Evolutionary conservation across 164 flowering plant genomes (phyloP), one percentile per base, ranked within the genome.

Genomic region (Nelumbo lutea): DNA sequence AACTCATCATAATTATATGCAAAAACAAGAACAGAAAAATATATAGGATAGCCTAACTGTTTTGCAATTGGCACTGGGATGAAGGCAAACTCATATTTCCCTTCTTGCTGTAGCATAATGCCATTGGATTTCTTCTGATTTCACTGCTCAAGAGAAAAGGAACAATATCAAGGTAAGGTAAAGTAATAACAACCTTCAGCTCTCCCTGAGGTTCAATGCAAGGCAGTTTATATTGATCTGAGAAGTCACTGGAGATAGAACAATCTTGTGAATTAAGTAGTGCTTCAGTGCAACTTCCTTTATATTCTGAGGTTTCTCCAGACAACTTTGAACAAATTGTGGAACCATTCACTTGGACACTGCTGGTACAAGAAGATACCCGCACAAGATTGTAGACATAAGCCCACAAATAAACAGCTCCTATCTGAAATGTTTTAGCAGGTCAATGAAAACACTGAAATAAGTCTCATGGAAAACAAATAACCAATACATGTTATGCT

Each of bases 371-470:
- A 60, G 87, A 74, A 56, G 74, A 88, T 45, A 82, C 14, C 50
- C 90, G 72, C 68, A 90, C 73, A 7, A 90, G 75, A 61, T 82
- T 81, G 77, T 83, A 90, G n/a, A 84, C 89, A 65, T 84, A 87
- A 38, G 89, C 77, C 97, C 97, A 90, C 67, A 89, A 63, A 69
- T 73, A 87, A 62, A 90, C 61, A 43, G 94, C 87, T 41, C 94
- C 94, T 0, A 87, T 67, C 96, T 88, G 83, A 64, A 78, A 45
- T 59, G 69, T 9, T 51, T 67, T 10, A 61, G 3, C 64, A 73
- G 14, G 27, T 7, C 27, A 27, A 42, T 8, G 40, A 53, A 68
- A 13, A 43, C 27, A 59, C 9, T 11, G 39, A 51, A 56, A 48
- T 11, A 2, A 41, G 42, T 64, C 15, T 53, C 14, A 11, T 53